Evolutionary conservation across 305 asterid genomes (phyloP), one percentile per base, ranked within the genome.

Genomic region (Plantago coronopus): DNA sequence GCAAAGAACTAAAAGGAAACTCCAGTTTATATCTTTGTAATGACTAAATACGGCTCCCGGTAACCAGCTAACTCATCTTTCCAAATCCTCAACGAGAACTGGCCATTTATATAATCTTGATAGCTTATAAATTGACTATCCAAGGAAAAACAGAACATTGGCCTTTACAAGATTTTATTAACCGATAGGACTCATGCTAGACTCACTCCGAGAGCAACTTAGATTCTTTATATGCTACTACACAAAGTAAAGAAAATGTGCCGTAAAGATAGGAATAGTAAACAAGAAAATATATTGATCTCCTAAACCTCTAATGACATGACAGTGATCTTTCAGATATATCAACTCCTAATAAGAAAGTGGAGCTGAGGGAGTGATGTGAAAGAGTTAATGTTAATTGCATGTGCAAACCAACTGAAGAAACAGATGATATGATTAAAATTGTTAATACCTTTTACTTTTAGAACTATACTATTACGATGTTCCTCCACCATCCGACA

Each of bases 401-500:
- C 15, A 48, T 10, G 18, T 59, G 29, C 48, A 49, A 21, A 53
- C 51, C 54, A 5, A 21, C 22, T 20, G 31, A 40, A 4, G 16
- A 43, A n/a, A 17, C 44, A 1, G 62, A 40, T 4, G 17, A 57
- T 57, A 57, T 5, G 34, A 40, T 38, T 19, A 17, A 48, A 59
- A 48, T 27, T 40, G 47, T n/a, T 23, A 49, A 56, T 63, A 77
- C 70, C 66, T 56, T 17, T 27, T 46, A 22, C 20, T 18, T 62
- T 48, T 16, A 25, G 23, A 38, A 34, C 51, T 19, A 13, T 18
- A 15, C 75, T 77, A 84, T 6, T 85, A 69, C 16, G 86, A 54
- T 27, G 96, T 79, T 40, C 89, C 86, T 66, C 99, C 97, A 23
- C 97, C 97, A 57, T 89, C 99, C 0, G 96, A 93, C 95, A 93